Evolutionary conservation across 2,329 filamentous ascomycete species (phyloP).

Genomic region (Zymoseptoria brevis): DNA sequence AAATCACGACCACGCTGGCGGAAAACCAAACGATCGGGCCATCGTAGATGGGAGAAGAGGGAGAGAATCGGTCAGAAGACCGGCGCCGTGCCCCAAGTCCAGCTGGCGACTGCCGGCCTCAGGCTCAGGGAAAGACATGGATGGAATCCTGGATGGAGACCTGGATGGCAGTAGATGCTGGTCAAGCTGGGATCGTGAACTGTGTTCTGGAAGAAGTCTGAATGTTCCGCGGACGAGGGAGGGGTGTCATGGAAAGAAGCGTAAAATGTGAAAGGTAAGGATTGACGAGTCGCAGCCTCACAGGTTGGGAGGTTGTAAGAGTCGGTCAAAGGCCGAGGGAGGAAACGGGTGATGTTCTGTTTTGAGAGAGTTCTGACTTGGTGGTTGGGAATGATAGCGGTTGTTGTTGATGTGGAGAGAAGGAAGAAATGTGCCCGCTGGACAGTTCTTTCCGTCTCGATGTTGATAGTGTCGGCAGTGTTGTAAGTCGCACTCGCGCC

Average conservation of each 20-base stretch:
- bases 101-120: neutral
- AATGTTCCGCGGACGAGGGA: neutral
- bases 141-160: neutral
- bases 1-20: neutral
- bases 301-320: neutral
- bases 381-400: no score
- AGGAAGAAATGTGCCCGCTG: no score
- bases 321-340: neutral
- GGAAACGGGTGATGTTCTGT: no score
- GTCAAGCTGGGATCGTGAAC: neutral
- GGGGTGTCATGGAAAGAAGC: neutral
- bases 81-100: slow-evolving; percentile 2
- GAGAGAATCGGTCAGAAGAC: neutral
- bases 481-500: no score
- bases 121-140: neutral
- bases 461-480: no score
- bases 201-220: neutral
- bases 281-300: neutral
- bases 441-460: no score
- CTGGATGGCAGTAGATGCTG: neutral
- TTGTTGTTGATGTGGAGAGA: no score
- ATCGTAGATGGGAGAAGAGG: neutral
- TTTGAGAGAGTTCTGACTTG: no score
- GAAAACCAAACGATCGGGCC: neutral
- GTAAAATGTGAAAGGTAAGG: no score